A percentile compares a stretch with the other conserved stretches of the same genome.
These are phyloP conservation scores for Solanum chacoense DNA, from an alignment of 305 asterid genomes.

Conservation along the genomic window DNA sequence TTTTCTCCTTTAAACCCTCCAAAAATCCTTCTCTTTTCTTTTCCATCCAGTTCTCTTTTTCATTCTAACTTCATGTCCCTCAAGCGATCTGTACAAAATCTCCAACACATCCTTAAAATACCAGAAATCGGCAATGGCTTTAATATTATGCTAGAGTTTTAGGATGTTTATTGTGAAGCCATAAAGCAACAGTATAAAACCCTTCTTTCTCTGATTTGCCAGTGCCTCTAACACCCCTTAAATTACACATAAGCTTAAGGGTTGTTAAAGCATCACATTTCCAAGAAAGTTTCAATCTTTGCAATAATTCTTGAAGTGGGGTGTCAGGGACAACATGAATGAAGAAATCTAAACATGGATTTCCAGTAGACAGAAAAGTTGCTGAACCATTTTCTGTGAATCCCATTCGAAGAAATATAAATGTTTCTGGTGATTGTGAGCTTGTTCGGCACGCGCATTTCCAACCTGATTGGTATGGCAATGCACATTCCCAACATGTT, in stretches of 20 bases:
- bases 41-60: not conserved
- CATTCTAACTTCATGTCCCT: not conserved
- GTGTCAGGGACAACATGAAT: not conserved
- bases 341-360: slow-evolving; percentile 1
- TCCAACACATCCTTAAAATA: not conserved
- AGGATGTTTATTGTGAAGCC: not conserved
- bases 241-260: not conserved
- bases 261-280: not conserved
- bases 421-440: not conserved
- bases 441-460: not conserved
- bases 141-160: not conserved
- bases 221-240: not conserved
- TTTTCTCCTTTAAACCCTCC: not conserved
- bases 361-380: not conserved
- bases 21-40: not conserved
- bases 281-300: not conserved
- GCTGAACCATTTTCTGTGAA: not conserved
- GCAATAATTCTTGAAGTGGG: not conserved
- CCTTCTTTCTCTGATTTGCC: slow-evolving; percentile 2
- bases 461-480: not conserved
- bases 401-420: not conserved
- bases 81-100: not conserved
- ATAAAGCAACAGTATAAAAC: not conserved
- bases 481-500: not conserved
- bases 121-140: not conserved